phyloP scores from a whole-genome alignment of 2,329 filamentous ascomycete species.

The Fusarium gaditjirri region DNA sequence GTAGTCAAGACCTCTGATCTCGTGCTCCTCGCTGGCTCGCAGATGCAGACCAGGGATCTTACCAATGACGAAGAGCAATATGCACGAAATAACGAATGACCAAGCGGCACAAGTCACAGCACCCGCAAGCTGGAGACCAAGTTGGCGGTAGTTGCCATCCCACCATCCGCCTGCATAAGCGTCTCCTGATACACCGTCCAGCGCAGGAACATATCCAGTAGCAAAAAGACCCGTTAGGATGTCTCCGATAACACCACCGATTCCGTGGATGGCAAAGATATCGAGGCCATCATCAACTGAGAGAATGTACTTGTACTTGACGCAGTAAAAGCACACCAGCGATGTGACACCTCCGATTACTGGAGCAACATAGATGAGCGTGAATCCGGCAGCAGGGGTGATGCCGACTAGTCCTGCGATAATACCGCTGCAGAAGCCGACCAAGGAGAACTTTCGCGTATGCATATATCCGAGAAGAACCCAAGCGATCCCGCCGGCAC shows the following conservation, averaged over 20 bases:
- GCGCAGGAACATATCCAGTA: constrained; percentile 57
- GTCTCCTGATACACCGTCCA: constrained; percentile 61
- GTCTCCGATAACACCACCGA: constrained; percentile 68
- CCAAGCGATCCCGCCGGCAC: constrained; percentile 64
- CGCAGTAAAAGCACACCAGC: constrained; percentile 57
- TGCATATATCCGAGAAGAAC: constrained; percentile 62
- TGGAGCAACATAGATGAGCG: constrained; percentile 62
- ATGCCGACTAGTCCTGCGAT: constrained; percentile 68
- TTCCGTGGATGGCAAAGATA: constrained; percentile 68
- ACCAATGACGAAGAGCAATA: constrained; percentile 65
- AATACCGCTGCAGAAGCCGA: constrained; percentile 58
- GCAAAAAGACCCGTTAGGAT: constrained; percentile 69
- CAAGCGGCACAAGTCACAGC: constrained; percentile 65
- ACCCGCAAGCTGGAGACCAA: constrained; percentile 67
- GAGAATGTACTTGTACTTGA: constrained; percentile 62
- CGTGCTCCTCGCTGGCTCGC: constrained; percentile 64
- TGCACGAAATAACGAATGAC: constrained; percentile 63
- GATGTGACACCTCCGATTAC: constrained; percentile 64
- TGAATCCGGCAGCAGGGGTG: constrained; percentile 66
- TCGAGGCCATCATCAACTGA: constrained; percentile 68
- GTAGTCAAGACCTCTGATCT: constrained; percentile 62
- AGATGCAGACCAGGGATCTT: constrained; percentile 67
- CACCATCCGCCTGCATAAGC: constrained; percentile 60
- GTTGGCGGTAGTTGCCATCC: constrained; percentile 63
- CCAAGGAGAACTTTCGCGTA: constrained; percentile 46